Base-by-base conservation (phyloP, 257 asterid species). In the Nicotiana knightiana region DNA sequence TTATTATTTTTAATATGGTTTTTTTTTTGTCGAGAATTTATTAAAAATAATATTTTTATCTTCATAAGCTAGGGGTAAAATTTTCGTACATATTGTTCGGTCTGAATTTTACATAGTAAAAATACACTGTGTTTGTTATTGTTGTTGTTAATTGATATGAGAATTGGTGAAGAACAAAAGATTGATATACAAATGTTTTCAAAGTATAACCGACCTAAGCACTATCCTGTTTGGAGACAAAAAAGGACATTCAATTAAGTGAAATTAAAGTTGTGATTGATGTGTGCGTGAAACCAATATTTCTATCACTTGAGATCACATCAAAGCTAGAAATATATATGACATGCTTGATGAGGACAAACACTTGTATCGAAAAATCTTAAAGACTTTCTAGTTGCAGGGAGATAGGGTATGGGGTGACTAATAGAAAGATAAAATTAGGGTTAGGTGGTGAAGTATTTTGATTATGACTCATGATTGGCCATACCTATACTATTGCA, bases 401-500 rank as follows among this genome's bases (percentile, higher is more conserved):
- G 11, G 26, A 24, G 26, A 68, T 71, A 46, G 54, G 59, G 79
- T 16, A 75, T 51, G 80, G 64, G 80, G 48, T 26, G 46, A 39
- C 63, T 51, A 75, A 51, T 51, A 7, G 63, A 75, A n/a, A 75
- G 17, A 21, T 51, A 75, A 51, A 51, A 28, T 21, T 15, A 51
- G 62, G 30, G 63, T 75, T 75, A 46, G 80, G 80, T 48, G 63
- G 80, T 16, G 28, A 75, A 51, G 28, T 51, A 13, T 75, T 26
- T 75, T 75, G 64, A 75, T 51, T 75, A 51, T 51, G 64, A 75
- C 80, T 28, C 80, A 51, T 75, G 80, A 75, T 75, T 73, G 24
- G 64, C 46, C 80, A 51, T 75, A 51, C 63, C 46, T 75, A 75
- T 26, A 51, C 51, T 15, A 51, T 51, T 75, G 64, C 80, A 75